phyloP scores from a whole-genome alignment of 2,329 filamentous ascomycete species.

The Plenodomus biglobosus region DNA sequence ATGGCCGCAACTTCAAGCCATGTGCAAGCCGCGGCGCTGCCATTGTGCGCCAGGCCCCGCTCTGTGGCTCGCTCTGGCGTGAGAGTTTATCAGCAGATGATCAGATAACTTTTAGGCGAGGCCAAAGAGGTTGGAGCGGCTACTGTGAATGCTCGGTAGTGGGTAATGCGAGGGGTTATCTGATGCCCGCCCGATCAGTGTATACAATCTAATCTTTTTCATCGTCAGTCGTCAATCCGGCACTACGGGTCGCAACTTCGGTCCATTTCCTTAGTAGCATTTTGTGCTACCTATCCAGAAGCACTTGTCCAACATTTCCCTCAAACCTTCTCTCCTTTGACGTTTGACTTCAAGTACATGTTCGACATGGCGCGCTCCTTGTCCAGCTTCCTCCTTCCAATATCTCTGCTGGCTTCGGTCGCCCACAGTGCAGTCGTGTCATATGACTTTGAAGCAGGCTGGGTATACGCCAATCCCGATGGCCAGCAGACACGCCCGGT shows the following conservation, averaged over 20 bases:
- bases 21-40: no score
- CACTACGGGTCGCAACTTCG: not conserved
- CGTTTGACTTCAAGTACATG: not conserved
- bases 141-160: not conserved
- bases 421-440: conserved; percentile 43
- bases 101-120: conserved; percentile 23
- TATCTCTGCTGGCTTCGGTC: conserved; percentile 27
- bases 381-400: conserved; percentile 46
- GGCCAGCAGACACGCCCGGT: conserved; percentile 52
- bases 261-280: not conserved
- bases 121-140: conserved; percentile 4
- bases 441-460: conserved; percentile 57
- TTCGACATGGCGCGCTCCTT: conserved; percentile 49
- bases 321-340: not conserved
- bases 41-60: conserved; percentile 6
- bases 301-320: conserved; percentile 1
- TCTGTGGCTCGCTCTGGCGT: conserved; percentile 6
- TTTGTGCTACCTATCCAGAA: conserved; percentile 1
- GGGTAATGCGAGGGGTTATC: conserved; percentile 17
- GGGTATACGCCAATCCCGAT: conserved; percentile 59
- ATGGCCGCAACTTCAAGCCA: not conserved
- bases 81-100: conserved; percentile 14
- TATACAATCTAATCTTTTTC: conserved; percentile 29
- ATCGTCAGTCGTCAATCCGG: conserved; percentile 20
- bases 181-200: conserved; percentile 17